Percentiles rank a stretch among this genome's conserved stretches.
Evolutionary conservation across 169 alveolate genomes (phyloP).

Genomic region (Plasmodium berghei): DNA sequence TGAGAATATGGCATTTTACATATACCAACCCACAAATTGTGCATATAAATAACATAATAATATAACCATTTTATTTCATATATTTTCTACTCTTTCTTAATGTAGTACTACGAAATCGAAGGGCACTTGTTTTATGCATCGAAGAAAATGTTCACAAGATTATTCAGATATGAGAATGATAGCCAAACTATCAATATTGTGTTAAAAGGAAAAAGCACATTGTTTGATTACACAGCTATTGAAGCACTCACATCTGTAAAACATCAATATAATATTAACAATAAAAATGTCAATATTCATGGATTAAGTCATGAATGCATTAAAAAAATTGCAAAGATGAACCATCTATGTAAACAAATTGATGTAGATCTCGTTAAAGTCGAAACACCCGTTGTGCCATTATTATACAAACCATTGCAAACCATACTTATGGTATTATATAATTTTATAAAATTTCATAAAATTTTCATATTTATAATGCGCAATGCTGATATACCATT

Average conservation of each 20-base stretch:
- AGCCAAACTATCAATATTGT: conserved; percentile 86
- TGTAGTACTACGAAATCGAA: conserved; percentile 86
- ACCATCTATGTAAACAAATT: conserved; percentile 85
- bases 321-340: conserved; percentile 90
- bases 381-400: conserved; percentile 87
- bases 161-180: conserved; percentile 85
- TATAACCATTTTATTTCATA: too few relatives aligned
- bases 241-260: conserved; percentile 87
- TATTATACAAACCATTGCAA: conserved; percentile 77
- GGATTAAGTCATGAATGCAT: conserved; percentile 90
- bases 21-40: conserved; percentile 1
- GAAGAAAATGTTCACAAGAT: conserved; percentile 85
- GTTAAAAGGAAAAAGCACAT: conserved; percentile 83
- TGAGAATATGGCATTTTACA: background rate
- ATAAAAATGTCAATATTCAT: conserved; percentile 56
- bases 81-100: background rate
- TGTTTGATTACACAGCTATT: conserved; percentile 89
- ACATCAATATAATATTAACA: conserved; percentile 46
- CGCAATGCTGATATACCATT: background rate
- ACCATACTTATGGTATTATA: conserved; percentile 33
- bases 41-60: background rate
- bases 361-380: conserved; percentile 87
- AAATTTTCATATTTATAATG: background rate
- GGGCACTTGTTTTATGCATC: conserved; percentile 89
- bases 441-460: background rate